phyloP scores from a whole-genome alignment of 2,329 filamentous ascomycete species.

The Microcyclosporella mali region DNA sequence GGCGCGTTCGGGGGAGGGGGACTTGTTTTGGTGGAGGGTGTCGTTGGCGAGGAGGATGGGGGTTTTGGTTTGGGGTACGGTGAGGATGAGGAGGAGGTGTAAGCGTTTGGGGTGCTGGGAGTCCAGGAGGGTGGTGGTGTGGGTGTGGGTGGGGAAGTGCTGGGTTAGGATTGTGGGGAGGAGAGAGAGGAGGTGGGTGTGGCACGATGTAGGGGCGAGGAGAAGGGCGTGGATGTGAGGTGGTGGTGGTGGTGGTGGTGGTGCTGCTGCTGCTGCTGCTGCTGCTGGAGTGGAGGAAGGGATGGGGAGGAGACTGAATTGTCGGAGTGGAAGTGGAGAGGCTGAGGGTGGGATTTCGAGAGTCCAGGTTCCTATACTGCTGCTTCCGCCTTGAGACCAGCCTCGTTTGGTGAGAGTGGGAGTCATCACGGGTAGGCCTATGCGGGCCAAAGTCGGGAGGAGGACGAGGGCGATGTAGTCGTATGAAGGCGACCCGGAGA shows the following conservation, averaged over 20 bases:
- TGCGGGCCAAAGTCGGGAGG: slow-evolving; percentile 45
- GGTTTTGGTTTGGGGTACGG: slow-evolving; percentile 31
- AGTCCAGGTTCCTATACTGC: slow-evolving; percentile 44
- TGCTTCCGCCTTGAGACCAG: slow-evolving; percentile 45
- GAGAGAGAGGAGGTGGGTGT: neutral
- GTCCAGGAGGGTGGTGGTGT: neutral
- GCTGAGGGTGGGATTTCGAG: slow-evolving; percentile 41
- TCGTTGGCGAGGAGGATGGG: slow-evolving; percentile 42
- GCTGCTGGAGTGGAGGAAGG: neutral
- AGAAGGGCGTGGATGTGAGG: neutral
- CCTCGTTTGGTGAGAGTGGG: slow-evolving; percentile 43
- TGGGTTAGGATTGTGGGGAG: neutral
- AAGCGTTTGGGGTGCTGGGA: slow-evolving; percentile 27
- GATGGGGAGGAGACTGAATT: neutral
- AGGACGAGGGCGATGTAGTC: slow-evolving; percentile 54
- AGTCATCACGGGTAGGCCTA: slow-evolving; percentile 46
- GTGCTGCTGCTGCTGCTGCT: neutral
- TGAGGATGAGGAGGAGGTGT: slow-evolving; percentile 52
- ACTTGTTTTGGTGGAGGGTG: slow-evolving; percentile 41
- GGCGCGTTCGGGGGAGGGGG: slow-evolving; percentile 11
- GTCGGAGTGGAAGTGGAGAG: neutral
- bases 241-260: too few relatives aligned
- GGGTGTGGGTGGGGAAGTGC: neutral
- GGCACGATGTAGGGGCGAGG: neutral
- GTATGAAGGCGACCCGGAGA: slow-evolving; percentile 48